Base-by-base conservation (phyloP, 140 eudicot species). In the Oenanthe javanica region DNA sequence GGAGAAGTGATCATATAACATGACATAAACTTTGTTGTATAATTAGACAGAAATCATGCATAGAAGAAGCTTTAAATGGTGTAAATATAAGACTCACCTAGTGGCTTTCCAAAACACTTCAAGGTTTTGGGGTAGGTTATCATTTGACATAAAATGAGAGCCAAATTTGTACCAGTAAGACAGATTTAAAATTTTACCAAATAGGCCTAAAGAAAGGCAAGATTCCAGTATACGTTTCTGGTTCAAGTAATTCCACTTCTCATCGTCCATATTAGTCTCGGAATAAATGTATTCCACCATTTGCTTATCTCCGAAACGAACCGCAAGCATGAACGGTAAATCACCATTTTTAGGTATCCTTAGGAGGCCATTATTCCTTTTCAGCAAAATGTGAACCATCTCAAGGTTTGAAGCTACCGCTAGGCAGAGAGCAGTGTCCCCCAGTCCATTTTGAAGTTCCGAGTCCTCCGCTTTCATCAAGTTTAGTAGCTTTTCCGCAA, bases 251-350 rank as follows among this genome's bases (percentile, higher is more conserved):
- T 45, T 51, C 86, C 84, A 73, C 38, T n/a, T 49, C 0, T 66
- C 64, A 45, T 76, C 81, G 0, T 59, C 19, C 73, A 79, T 48
- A 16, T 31, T 40, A 69, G 85, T 77, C 50, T 38, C 42, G 1
- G 59, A 23, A 25, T 83, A 86, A 27, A 86, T 81, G 76, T 83
- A 86, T 13, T 19, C 75, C 49, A 86, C 87, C 89, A 86, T 86
- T 2, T 81, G 82, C 18, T 48, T 70, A 27, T 83, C 75, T 72
- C 83, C 89, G 50, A 25, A 84, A 8, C 69, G 46, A 36, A 85
- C 80, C 1, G 87, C 87, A 78, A 79, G 75, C 43, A 72, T 52
- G 15, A 85, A 75, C 0, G 86, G 89, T 40, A 81, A 80, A 1
- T 80, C 76, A 25, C 59, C 57, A 38, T 71, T 74, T 64, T 66